Base-by-base conservation (phyloP, 1,284 basidiomycete species). In the Thecaphora thlaspeos region DNA sequence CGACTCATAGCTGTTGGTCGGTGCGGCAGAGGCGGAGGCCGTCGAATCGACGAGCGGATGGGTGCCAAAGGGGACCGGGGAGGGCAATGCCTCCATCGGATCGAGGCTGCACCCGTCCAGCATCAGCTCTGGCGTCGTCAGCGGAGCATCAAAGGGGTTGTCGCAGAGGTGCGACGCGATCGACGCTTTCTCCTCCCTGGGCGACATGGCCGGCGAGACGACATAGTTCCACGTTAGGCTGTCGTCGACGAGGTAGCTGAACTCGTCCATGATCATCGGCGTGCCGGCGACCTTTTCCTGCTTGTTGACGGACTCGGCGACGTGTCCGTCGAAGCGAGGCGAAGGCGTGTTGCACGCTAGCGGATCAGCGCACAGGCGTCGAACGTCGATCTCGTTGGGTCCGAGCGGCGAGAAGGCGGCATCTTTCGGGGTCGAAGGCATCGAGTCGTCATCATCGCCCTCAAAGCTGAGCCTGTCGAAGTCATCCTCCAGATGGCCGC, bases 71-170 rank as follows among this genome's bases (percentile, higher is more conserved):
- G 26, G 41, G 17, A 43, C 38, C 4, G 59, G 59, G 2, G 54
- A 50, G 15, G 59, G 59, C 44, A 51, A 46, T 1, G n/a, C 2
- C 18, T 57, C 60, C 9, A 57, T 21, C 4, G 51, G 4, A 51
- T 51, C 19, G 60, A 62, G 2, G 28, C 46, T 10, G 39, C 57
- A 19, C 30, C 26, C 30, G 14, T 53, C 43, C 22, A 62, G 24
- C 7, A 46, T 56, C 23, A 64, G 26, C 32, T 59, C 61, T 2
- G 61, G 61, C 23, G 61, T 64, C 21, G 46, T 56, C 22, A 64
- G 30, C 8, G 61, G 50, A 5, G 37, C 17, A 15, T 21, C 19
- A 21, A 38, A 38, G 37, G 37, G 37, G 37, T 15, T 38, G 14
- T 17, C 19, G 26, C 26, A 28, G 26, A 28, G 26, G 26, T 28